These are phyloP conservation scores for Ramalina intermedia DNA, from an alignment of 495 filamentous ascomycete genomes.

Conservation along the genomic window DNA sequence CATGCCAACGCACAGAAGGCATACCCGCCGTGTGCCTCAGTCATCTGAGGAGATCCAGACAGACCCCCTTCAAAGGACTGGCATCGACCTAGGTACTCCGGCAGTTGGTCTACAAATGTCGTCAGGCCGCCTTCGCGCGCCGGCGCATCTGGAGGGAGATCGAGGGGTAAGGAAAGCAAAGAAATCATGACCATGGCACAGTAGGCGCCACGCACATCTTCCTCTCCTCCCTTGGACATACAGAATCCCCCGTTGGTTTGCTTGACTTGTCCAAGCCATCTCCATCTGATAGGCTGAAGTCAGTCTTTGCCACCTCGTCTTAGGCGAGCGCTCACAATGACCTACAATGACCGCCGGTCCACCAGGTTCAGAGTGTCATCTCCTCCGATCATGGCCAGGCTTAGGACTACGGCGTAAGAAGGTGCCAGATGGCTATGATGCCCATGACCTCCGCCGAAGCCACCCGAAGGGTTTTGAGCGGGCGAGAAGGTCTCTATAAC, in stretches of 20 bases:
- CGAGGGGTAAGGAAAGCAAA: conserved; percentile 67
- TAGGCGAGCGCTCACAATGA: conserved; percentile 5
- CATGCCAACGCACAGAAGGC: conserved; percentile 88
- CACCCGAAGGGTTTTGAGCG: conserved; percentile 71
- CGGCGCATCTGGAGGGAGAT: conserved; percentile 48
- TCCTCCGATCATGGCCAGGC: conserved; percentile 62
- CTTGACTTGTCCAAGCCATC: conserved; percentile 74
- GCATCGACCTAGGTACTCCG: conserved; percentile 68
- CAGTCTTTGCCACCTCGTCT: not conserved
- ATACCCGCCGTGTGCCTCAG: conserved; percentile 92
- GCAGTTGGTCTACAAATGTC: conserved; percentile 51
- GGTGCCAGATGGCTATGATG: conserved; percentile 77
- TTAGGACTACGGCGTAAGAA: conserved; percentile 71
- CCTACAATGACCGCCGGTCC: conserved; percentile 62
- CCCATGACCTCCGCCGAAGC: conserved; percentile 88
- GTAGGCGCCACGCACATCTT: conserved; percentile 88
- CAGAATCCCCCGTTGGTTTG: conserved; percentile 71
- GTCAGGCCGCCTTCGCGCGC: conserved; percentile 31
- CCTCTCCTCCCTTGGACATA: conserved; percentile 68
- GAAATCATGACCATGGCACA: conserved; percentile 72
- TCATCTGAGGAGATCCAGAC: conserved; percentile 53
- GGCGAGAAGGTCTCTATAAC: conserved; percentile 56
- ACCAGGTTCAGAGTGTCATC: conserved; percentile 57
- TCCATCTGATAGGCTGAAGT: conserved; percentile 41
- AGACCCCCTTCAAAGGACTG: conserved; percentile 94